Base-by-base conservation (phyloP, 768 basidiomycete species). In the Suillus subluteus region DNA sequence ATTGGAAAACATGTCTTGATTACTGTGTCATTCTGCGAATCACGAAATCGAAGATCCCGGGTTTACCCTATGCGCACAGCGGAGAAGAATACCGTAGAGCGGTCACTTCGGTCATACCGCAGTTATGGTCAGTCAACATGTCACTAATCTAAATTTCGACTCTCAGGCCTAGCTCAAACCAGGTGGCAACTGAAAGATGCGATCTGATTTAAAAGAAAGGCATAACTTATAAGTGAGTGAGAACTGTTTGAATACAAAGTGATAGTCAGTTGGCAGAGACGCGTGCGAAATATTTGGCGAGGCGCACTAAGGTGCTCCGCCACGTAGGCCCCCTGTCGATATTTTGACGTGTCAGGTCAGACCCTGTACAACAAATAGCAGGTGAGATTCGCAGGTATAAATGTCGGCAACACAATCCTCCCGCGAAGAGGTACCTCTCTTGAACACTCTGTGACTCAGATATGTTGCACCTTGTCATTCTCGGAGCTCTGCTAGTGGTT, bases 381-480 rank as follows among this genome's bases (percentile, higher is more conserved):
- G 62, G 46, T 62, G 32, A 58, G 43, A 6, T 38, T 54, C 21
- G 44, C 38, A 35, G 21, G 37, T 69, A 74, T 69, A 76, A 71
- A 67, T 12, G 1, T 2, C 15, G 26, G 44, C n/a, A 43, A 50
- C 35, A n/a, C 46, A 26, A 67, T 65, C 44, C 58, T 38, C 64
- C 4, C 30, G 11, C 40, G 6, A 16, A 15, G 26, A 52, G 23
- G 26, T 52, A 48, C 37, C 50, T 68, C 70, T 54, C 55, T 66
- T 59, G 58, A 65, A 43, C 62, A 67, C 18, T 23, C 18, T 46
- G 9, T 37, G 13, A 13, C 13, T 50, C n/a, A 9, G 63, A 56
- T 21, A 73, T 78, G 70, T 48, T 69, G 44, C 58, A 50, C n/a
- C 44, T 71, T 50, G 41, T 63, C 2, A 63, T 38, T 46, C 26